Conservation (phyloP, 768 basidiomycete genomes). For the Crepidotus variabilis region DNA sequence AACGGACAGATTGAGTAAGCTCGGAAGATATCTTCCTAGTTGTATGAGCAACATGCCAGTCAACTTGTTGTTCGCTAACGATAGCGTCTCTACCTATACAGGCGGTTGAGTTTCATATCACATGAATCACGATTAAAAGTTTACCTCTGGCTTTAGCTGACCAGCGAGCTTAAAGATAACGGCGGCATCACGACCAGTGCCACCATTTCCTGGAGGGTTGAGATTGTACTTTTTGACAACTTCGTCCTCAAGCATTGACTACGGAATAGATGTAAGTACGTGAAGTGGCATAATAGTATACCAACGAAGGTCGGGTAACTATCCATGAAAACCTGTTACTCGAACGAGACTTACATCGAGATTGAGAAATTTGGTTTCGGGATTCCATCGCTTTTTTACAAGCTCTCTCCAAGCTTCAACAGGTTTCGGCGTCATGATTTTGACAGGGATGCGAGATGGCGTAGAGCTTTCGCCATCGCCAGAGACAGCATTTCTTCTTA, state of each 20-base stretch:
- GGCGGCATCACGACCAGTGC: slow-evolving; percentile 61
- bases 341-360: slow-evolving; percentile 61
- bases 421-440: slow-evolving; percentile 25
- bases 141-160: slow-evolving; percentile 71
- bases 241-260: slow-evolving; percentile 81
- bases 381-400: slow-evolving; percentile 69
- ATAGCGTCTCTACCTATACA: slow-evolving; percentile 70
- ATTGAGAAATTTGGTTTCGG: slow-evolving; percentile 68
- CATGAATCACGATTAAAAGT: slow-evolving; percentile 2
- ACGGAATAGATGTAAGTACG: slow-evolving; percentile 19
- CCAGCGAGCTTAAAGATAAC: slow-evolving; percentile 89
- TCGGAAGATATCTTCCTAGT: slow-evolving; percentile 73
- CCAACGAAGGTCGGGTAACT: slow-evolving; percentile 11
- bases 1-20: slow-evolving; percentile 74
- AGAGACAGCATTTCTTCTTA: slow-evolving; percentile 56
- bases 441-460: slow-evolving; percentile 19
- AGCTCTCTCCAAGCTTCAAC: slow-evolving; percentile 76
- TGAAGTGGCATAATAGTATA: slow-evolving; percentile 7
- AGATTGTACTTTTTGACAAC: slow-evolving; percentile 70
- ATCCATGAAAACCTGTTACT: neutral
- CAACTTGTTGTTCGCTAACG: slow-evolving; percentile 72
- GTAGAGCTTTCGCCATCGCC: slow-evolving; percentile 11
- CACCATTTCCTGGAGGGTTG: slow-evolving; percentile 65
- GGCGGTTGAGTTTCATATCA: slow-evolving; percentile 7
- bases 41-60: slow-evolving; percentile 55